These are phyloP conservation scores for Acer negundo DNA, from an alignment of 345 rosid genomes.

Conservation along the genomic window DNA sequence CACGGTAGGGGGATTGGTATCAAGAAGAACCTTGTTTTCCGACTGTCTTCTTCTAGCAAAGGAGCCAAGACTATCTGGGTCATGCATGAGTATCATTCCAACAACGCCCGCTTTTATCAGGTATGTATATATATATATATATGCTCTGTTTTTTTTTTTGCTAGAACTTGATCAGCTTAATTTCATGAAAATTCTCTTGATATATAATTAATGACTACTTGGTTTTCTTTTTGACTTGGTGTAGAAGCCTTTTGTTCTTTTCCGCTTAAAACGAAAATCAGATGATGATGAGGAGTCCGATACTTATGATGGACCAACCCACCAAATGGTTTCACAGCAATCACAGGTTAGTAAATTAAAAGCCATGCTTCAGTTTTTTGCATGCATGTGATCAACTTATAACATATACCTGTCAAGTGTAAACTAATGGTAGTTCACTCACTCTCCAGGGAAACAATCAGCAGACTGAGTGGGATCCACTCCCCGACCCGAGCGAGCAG, in stretches of 20 bases:
- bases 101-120: constrained; percentile 1
- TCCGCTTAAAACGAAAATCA: constrained; percentile 18
- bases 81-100: constrained; percentile 18
- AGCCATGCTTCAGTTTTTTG: neutral
- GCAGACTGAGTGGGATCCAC: neutral
- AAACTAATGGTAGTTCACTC: neutral
- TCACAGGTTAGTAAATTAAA: no score
- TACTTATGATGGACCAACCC: neutral
- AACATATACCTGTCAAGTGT: neutral
- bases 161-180: neutral
- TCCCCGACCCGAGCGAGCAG: neutral
- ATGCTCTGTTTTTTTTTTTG: no score
- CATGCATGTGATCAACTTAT: neutral
- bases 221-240: neutral
- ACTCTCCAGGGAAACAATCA: neutral
- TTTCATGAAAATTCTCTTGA: no score
- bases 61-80: constrained; percentile 14
- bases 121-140: neutral
- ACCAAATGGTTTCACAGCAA: neutral
- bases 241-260: constrained; percentile 22
- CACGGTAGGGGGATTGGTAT: constrained; percentile 32
- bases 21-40: constrained; percentile 48
- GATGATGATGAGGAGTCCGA: neutral
- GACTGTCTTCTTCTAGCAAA: neutral
- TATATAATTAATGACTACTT: neutral